Base-by-base conservation (phyloP, 106 monocot species). In the Dendrobium catenatum region DNA sequence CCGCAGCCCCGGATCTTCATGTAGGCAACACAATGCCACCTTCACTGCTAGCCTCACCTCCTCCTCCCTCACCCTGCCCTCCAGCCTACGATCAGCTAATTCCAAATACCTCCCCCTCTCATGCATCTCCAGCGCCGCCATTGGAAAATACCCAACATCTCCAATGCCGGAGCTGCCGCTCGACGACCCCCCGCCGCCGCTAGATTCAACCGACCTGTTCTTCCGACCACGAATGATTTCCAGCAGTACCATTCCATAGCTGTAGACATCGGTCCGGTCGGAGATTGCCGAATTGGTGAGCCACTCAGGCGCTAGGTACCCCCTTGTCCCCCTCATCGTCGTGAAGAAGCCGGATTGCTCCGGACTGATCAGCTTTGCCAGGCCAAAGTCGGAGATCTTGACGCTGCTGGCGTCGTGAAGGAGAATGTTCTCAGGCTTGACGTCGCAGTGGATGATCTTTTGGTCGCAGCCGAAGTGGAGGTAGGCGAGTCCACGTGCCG, bases 271-370 rank as follows among this genome's bases (percentile, higher is more conserved):
- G 67, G 91, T 93, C 40, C 82, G 67, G 70, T 96, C 93, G 6
- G 93, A 87, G 77, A 96, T 93, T 51, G 95, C 79, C 0, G 95
- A 81, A 84, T 93, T 96, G 73, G 89, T 91, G 41, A 96, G 91
- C 95, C 95, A 96, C 76, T 96, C 95, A 5, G 95, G 95, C 40
- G 95, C 95, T 26, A 96, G 80, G 80, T 96, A 96, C 75, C 95
- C 95, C 10, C 95, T 81, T 19, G 95, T 96, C 17, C 95, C 95
- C 13, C 95, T 47, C 95, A 96, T 88, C 16, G 91, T 91, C 8
- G 95, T 96, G 84, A 96, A 89, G 20, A 88, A 77, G 0, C 81
- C 81, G 13, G 93, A 93, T 75, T 93, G 93, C 59, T 93, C 95
- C 55, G 93, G 89, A 9, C 82, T 67, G 42, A 96, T 72, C 66